Base-by-base conservation (phyloP, 2,329 filamentous ascomycete species). In the Aspergillus ruber region DNA sequence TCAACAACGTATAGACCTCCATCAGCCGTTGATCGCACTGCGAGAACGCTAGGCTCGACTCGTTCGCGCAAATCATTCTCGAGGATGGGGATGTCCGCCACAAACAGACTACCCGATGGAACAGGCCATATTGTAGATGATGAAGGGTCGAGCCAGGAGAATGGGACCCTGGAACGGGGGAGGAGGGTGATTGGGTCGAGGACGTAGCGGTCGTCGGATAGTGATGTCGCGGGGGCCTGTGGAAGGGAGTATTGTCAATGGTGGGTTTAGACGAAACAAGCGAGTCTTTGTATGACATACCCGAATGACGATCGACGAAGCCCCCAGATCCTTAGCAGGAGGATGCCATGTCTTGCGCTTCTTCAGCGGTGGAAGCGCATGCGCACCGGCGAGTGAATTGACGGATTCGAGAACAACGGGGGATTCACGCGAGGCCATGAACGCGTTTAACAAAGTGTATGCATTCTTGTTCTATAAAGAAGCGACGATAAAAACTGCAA, bases 1-100 rank as follows among this genome's bases (percentile, higher is more conserved):
- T 73, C 70, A 7, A 72, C 56, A 21, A 66, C 59, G 48, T 67
- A 72, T 4, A 72, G 49, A 3, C 60, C 59, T 1, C 62, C 60
- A 44, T 61, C 60, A 18, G 54, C 52, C 4, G 54, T 35, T 21
- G 66, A 52, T 21, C 67, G 61, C 10, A 64, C 63, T 5, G 59
- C 61, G 6, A 73, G 54, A 9, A 71, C 65, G 3, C 55, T 51
- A 5, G 62, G 59, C 43, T 65, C 62, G 6, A 40, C 40, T 8
- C 47, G 50, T n/a, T 40, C 40, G 33, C 45, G 51, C 41, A 66
- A 44, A n/a, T 61, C 54, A 9, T 46, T 49, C 52, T 72, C 68
- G 2, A 73, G 56, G 2, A 55, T 49, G 10, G 63, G 60, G 21
- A 71, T 68, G 44, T 71, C 60, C 2, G 68, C 64, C 5, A 59